These are phyloP conservation scores for Protomyces macrosporus DNA, from an alignment of 1,139 yeast genomes.

Conservation along the genomic window DNA sequence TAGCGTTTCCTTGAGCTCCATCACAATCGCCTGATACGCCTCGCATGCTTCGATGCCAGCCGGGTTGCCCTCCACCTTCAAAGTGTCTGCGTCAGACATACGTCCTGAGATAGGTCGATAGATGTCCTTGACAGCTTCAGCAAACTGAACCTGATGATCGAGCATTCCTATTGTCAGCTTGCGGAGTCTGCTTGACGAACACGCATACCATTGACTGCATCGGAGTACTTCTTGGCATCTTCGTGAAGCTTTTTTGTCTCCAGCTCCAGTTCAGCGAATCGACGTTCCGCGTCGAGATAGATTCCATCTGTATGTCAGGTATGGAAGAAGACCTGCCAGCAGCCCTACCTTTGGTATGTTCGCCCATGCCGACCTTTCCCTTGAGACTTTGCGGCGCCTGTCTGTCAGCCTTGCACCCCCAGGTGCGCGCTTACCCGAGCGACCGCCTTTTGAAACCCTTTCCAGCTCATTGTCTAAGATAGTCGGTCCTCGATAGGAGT, in stretches of 20 bases:
- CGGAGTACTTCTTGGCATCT: slow-evolving; percentile 82
- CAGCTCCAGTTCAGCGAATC: slow-evolving; percentile 83
- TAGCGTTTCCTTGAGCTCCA: slow-evolving; percentile 74
- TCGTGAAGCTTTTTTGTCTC: slow-evolving; percentile 87
- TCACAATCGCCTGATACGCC: slow-evolving; percentile 80
- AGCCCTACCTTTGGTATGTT: slow-evolving; percentile 19
- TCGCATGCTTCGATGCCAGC: slow-evolving; percentile 93
- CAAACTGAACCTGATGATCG: slow-evolving; percentile 85
- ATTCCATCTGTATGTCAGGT: slow-evolving; percentile 56
- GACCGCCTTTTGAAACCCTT: slow-evolving; percentile 19
- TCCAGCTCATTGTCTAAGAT: slow-evolving; percentile 7
- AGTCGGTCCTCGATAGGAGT: too few species aligned
- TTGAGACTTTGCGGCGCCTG: slow-evolving; percentile 60
- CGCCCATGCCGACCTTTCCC: slow-evolving; percentile 62
- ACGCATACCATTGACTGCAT: slow-evolving; percentile 70
- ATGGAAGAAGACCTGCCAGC: slow-evolving; percentile 65
- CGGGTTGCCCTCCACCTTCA: slow-evolving; percentile 88
- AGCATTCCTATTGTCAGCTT: slow-evolving; percentile 48
- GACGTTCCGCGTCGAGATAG: slow-evolving; percentile 87
- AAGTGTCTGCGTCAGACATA: slow-evolving; percentile 77
- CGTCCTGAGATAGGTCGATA: slow-evolving; percentile 94
- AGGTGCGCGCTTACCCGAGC: neutral
- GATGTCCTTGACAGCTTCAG: slow-evolving; percentile 89
- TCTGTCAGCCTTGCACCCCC: neutral
- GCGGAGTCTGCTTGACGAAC: neutral